Conservation (phyloP, 2,329 filamentous ascomycete species). For the Chaetomiaceae sp. region DNA sequence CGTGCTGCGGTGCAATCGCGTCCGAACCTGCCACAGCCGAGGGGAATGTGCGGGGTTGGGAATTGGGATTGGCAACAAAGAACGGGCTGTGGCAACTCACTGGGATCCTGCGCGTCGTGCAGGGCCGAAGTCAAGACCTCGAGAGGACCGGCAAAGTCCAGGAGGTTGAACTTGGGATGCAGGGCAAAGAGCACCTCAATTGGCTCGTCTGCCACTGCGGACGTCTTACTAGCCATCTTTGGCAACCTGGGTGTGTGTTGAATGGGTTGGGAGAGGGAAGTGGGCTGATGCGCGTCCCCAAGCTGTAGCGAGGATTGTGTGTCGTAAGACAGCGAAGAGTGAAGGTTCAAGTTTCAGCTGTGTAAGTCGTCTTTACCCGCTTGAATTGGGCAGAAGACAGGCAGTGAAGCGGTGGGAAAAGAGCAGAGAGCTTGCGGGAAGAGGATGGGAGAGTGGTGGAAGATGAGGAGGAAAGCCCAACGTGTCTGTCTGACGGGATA, state of each 20-base stretch:
- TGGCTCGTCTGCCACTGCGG: constrained; percentile 55
- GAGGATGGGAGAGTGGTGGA: background rate
- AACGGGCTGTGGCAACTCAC: constrained; percentile 34
- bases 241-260: constrained; percentile 14
- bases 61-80: constrained; percentile 7
- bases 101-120: constrained; percentile 49
- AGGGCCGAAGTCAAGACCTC: constrained; percentile 48
- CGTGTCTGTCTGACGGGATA: constrained; percentile 1
- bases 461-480: background rate
- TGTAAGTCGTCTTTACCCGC: background rate
- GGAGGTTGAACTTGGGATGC: constrained; percentile 54
- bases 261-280: background rate
- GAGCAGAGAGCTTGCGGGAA: background rate
- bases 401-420: background rate
- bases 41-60: constrained; percentile 10
- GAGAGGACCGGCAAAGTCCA: constrained; percentile 54
- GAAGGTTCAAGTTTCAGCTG: no score
- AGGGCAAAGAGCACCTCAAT: constrained; percentile 57
- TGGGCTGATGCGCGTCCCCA: background rate
- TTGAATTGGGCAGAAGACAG: background rate
- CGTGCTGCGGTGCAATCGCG: no score
- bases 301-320: background rate
- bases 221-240: constrained; percentile 55
- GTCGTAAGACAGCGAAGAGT: no score
- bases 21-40: background rate